These are phyloP conservation scores for Metschnikowia arizonensis DNA, from an alignment of 805 yeast genomes.

Conservation along the genomic window DNA sequence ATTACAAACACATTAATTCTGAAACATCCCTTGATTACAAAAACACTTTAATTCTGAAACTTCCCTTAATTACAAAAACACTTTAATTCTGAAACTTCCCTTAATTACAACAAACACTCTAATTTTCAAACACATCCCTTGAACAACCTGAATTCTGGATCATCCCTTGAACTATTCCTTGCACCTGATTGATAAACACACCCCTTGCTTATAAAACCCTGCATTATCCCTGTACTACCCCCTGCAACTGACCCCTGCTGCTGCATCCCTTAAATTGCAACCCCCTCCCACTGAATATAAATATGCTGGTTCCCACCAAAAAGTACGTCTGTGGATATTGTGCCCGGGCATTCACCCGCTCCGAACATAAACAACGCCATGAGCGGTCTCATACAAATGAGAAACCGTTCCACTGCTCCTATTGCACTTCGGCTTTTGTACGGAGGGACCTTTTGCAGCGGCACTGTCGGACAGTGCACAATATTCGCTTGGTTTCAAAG, in stretches of 20 bases:
- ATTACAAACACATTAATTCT: neutral
- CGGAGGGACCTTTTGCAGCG: slow-evolving; percentile 73
- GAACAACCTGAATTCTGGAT: no score
- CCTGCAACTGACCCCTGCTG: no score
- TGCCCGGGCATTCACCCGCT: slow-evolving; percentile 73
- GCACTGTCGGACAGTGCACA: slow-evolving; percentile 76
- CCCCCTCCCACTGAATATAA: neutral
- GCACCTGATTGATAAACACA: no score
- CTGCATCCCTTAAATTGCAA: no score
- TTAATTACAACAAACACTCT: no score
- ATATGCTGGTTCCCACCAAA: slow-evolving; percentile 39
- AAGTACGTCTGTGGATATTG: slow-evolving; percentile 77
- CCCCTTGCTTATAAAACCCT: no score
- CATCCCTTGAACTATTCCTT: no score
- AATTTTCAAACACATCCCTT: no score
- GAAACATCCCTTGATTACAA: no score
- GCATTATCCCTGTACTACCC: neutral
- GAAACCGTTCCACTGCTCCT: slow-evolving; percentile 70
- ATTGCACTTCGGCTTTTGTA: slow-evolving; percentile 70
- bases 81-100: neutral
- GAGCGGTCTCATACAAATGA: slow-evolving; percentile 78
- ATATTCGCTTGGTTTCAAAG: slow-evolving; percentile 20
- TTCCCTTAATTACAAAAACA: neutral
- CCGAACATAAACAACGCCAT: slow-evolving; percentile 74
- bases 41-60: slow-evolving; percentile 2